These are phyloP conservation scores for Lichtheimia corymbifera DNA, from an alignment of 371 early-diverging fungal genomes.

Conservation along the genomic window DNA sequence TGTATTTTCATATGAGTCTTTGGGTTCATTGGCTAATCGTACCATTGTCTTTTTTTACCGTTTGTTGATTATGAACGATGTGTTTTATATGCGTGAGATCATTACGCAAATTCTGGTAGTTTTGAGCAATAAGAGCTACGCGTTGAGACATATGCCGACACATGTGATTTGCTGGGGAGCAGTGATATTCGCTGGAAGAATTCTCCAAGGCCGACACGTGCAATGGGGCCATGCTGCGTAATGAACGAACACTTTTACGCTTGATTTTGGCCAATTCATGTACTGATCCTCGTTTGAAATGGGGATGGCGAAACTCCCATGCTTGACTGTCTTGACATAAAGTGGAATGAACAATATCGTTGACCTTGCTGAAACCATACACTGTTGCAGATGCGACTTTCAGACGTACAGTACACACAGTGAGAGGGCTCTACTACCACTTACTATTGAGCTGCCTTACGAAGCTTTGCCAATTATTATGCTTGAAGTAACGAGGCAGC, in stretches of 20 bases:
- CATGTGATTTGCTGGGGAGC: background rate
- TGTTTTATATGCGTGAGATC: background rate
- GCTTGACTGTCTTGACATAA: background rate
- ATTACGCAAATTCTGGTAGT: background rate
- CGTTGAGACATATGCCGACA: background rate
- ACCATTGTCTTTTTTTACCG: background rate
- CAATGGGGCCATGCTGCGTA: no score
- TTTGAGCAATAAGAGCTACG: background rate
- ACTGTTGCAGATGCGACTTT: background rate
- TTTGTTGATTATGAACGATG: slow-evolving; percentile 1
- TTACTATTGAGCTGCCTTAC: slow-evolving; percentile 83
- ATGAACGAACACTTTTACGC: slow-evolving; percentile 59
- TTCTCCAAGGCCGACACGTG: no score
- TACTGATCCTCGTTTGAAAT: background rate
- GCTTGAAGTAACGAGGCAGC: slow-evolving; percentile 82
- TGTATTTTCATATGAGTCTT: no score
- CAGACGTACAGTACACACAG: background rate
- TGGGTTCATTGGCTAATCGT: background rate
- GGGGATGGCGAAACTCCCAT: background rate
- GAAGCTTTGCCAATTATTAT: slow-evolving; percentile 85
- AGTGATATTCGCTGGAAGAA: no score
- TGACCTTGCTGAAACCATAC: slow-evolving; percentile 12
- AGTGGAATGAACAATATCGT: background rate
- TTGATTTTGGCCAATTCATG: slow-evolving; percentile 9
- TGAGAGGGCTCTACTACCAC: background rate